Conservation (phyloP, 2,329 filamentous ascomycete genomes). For the Xylaria polymorpha region DNA sequence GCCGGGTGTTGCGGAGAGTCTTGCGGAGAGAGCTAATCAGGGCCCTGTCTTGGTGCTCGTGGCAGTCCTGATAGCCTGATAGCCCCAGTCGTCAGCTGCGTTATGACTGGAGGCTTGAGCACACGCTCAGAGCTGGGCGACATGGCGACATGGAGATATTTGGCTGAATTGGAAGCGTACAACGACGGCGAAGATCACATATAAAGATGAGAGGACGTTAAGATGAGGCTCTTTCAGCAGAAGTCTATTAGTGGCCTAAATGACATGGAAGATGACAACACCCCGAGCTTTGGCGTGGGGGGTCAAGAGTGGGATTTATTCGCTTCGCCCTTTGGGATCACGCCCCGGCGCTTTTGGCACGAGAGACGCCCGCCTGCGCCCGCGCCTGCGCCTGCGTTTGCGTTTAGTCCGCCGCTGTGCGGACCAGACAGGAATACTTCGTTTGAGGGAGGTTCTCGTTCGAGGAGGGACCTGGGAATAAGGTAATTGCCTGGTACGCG, state of each 20-base stretch:
- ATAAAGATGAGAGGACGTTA: constrained; percentile 47
- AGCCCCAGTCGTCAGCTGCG: constrained; percentile 36
- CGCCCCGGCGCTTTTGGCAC: constrained; percentile 5
- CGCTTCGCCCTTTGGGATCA: constrained; percentile 31
- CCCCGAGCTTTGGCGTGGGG: constrained; percentile 46
- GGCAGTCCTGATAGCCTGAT: constrained; percentile 32
- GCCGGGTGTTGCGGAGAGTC: constrained; percentile 28
- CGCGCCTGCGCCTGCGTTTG: not conserved
- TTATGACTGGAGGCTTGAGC: constrained; percentile 30
- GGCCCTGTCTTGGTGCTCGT: constrained; percentile 36
- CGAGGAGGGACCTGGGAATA: constrained; percentile 1
- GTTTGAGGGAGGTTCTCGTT: constrained; percentile 11
- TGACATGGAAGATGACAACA: constrained; percentile 50
- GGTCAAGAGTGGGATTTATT: constrained; percentile 48
- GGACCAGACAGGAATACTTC: not conserved
- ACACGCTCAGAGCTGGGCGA: constrained; percentile 26
- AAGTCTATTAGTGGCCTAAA: constrained; percentile 50
- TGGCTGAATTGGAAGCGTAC: constrained; percentile 38
- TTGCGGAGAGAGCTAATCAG: constrained; percentile 37
- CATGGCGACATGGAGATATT: constrained; percentile 29
- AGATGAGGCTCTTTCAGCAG: constrained; percentile 50
- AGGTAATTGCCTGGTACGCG: not conserved
- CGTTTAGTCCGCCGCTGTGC: not conserved
- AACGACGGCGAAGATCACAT: constrained; percentile 37
- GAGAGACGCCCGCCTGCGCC: not conserved